Percentiles rank a stretch among this genome's conserved stretches.
phyloP scores from a whole-genome alignment of 768 basidiomycete species.

The Clitopilus hobsonii region DNA sequence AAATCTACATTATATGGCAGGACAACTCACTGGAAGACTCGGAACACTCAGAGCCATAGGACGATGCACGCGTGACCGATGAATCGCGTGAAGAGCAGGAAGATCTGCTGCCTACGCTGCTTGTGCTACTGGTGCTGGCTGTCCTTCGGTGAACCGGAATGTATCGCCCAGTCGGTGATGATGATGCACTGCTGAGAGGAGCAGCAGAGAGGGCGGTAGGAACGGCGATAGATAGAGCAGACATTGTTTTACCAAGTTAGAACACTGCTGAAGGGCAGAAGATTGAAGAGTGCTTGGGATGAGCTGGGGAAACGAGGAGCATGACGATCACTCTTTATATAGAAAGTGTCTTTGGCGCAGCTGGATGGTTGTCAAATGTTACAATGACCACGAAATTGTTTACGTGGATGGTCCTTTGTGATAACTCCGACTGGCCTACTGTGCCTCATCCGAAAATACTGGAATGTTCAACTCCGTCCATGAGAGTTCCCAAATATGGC shows the following conservation, averaged over 20 bases:
- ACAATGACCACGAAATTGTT: not conserved
- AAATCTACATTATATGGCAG: not conserved
- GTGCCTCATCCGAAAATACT: not conserved
- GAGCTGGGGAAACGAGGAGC: constrained; percentile 5
- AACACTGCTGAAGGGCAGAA: constrained; percentile 5
- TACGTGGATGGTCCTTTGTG: not conserved
- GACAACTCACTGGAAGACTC: constrained; percentile 13
- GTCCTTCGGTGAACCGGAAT: constrained; percentile 36
- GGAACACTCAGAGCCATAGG: constrained; percentile 12
- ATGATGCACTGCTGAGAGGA: constrained; percentile 1
- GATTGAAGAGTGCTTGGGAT: constrained; percentile 4
- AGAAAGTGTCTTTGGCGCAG: not conserved
- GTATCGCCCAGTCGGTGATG: constrained; percentile 25
- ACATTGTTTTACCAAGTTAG: constrained; percentile 15
- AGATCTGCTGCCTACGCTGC: constrained; percentile 11
- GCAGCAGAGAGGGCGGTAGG: constrained; percentile 2
- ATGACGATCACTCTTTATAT: constrained; percentile 4
- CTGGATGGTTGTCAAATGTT: not conserved
- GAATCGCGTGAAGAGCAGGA: constrained; percentile 9
- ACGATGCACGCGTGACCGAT: constrained; percentile 2
- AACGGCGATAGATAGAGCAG: constrained; percentile 16
- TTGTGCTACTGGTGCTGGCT: constrained; percentile 6
- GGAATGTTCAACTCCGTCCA: not conserved
- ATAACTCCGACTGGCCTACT: not conserved
- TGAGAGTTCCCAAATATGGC: not conserved